Evolutionary conservation across 805 yeast species (phyloP).

Genomic region (Hyphopichia homilentoma): DNA sequence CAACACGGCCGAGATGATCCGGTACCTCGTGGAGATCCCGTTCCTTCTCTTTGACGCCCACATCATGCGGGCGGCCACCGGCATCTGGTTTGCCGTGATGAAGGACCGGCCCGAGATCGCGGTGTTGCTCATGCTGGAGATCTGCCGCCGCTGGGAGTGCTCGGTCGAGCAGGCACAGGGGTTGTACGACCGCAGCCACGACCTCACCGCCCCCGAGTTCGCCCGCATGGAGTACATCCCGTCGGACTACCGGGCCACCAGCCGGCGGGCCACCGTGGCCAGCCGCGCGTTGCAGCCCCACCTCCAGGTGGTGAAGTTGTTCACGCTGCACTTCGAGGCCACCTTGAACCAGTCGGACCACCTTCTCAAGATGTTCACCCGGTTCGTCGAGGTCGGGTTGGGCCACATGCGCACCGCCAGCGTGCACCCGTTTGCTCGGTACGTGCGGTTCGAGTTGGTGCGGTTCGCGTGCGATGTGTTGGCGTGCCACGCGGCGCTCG

Average conservation of each 20-base stretch:
- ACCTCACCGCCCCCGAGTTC: conserved; percentile 57
- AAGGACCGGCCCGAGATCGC: conserved; percentile 61
- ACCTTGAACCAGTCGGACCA: conserved; percentile 69
- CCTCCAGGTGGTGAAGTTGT: conserved; percentile 57
- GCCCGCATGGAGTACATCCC: conserved; percentile 87
- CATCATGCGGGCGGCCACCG: conserved; percentile 60
- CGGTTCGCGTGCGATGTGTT: conserved; percentile 64
- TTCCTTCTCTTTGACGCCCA: conserved; percentile 60
- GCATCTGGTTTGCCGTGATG: conserved; percentile 78
- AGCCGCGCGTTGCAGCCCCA: conserved; percentile 62
- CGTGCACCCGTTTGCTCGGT: conserved; percentile 76
- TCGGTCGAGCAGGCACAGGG: conserved; percentile 62
- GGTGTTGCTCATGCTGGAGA: conserved; percentile 60
- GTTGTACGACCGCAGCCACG: conserved; percentile 54
- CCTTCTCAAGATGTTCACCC: conserved; percentile 63
- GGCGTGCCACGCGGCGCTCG: conserved; percentile 49
- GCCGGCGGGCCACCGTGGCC: conserved; percentile 48
- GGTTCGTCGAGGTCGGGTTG: conserved; percentile 56
- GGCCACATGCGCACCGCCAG: conserved; percentile 55
- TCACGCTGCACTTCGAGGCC: conserved; percentile 78
- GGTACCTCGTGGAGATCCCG: conserved; percentile 63
- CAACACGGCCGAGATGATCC: conserved; percentile 44
- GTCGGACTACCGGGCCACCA: conserved; percentile 59
- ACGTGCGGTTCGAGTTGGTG: conserved; percentile 70
- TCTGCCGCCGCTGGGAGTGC: conserved; percentile 64